Percentiles rank a stretch among this genome's conserved stretches.
These are phyloP conservation scores for Phytophthora fragariae DNA, from an alignment of 352 stramenopile genomes.

Conservation along the genomic window DNA sequence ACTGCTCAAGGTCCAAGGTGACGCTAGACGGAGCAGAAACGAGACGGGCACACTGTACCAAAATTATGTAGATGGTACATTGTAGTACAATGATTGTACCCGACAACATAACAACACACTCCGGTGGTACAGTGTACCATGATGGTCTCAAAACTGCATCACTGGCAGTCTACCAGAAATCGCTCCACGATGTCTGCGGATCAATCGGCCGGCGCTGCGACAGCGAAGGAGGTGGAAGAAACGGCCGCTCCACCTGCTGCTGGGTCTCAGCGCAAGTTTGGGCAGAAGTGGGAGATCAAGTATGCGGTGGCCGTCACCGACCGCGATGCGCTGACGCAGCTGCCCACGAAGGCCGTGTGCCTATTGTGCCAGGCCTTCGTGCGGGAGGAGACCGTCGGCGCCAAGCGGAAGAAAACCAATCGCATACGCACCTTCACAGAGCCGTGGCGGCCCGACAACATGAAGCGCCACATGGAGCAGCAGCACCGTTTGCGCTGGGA, in stretches of 20 bases:
- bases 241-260: neutral
- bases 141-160: too few species aligned
- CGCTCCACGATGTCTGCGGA: neutral
- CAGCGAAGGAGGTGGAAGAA: neutral
- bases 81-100: neutral
- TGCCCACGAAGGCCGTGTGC: slow-evolving; percentile 32
- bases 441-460: slow-evolving; percentile 46
- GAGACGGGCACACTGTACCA: neutral
- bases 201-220: neutral
- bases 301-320: slow-evolving; percentile 37
- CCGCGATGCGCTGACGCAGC: slow-evolving; percentile 27
- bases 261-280: slow-evolving; percentile 34
- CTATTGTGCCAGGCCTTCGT: slow-evolving; percentile 44
- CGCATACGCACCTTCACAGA: slow-evolving; percentile 38
- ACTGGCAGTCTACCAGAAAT: neutral
- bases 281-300: slow-evolving; percentile 38
- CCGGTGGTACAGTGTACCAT: too few species aligned
- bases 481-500: slow-evolving; percentile 38
- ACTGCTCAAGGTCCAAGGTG: slow-evolving; percentile 22
- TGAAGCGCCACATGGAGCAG: slow-evolving; percentile 46
- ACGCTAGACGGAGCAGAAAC: slow-evolving; percentile 6
- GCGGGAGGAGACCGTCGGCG: slow-evolving; percentile 30
- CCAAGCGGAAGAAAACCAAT: slow-evolving; percentile 46
- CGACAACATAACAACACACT: neutral
- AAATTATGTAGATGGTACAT: neutral